Evolutionary conservation across 495 filamentous ascomycete species (phyloP), one percentile per base, ranked within the genome.

Genomic region (Geoglossum glabrum): DNA sequence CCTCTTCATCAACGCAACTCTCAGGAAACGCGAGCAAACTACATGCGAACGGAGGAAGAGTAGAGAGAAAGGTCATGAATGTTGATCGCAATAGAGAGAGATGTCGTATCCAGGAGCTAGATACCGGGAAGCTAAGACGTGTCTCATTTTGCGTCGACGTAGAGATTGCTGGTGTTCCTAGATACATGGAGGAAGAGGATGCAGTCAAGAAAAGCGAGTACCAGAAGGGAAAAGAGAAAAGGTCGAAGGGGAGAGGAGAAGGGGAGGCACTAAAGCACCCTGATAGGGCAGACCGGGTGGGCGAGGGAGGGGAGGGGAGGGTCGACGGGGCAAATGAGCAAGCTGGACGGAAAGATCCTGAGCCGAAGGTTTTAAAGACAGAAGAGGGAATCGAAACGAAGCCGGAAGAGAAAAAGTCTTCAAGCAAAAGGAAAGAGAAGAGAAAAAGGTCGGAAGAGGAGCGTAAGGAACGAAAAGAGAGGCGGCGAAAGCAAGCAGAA

Each of bases 121-220:
- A 90, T 59, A 81, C 84, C 60, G 78, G 77, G 19, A 94, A 92
- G 61, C 69, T 98, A 33, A 77, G 88, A 23, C 76, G 86, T 34
- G 92, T 98, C 1, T 85, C 89, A 1, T 98, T 98, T 63, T 94
- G 85, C 62, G 92, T 98, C 3, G 92, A 98, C 67, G 92, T 98
- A 13, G 92, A 98, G 70, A 92, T 98, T 64, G 90, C 92, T n/a
- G 80, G 80, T 0, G 66, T 78, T 33, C 77, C 81, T 21, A 64
- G 68, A 45, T 77, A 67, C 40, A 45, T 74, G 71, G 26, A 66
- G 15, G 61, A 63, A 56, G 66, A 64, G 45, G 40, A 51, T 8
- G 50, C 60, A 30, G 33, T 67, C 60, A 65, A 23, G 34, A 55
- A 28, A 58, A 65, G 15, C 60, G 57, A 17, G 43, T 57, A 55